phyloP scores from a whole-genome alignment of 2,329 filamentous ascomycete species.

The Aspergillus persii region DNA sequence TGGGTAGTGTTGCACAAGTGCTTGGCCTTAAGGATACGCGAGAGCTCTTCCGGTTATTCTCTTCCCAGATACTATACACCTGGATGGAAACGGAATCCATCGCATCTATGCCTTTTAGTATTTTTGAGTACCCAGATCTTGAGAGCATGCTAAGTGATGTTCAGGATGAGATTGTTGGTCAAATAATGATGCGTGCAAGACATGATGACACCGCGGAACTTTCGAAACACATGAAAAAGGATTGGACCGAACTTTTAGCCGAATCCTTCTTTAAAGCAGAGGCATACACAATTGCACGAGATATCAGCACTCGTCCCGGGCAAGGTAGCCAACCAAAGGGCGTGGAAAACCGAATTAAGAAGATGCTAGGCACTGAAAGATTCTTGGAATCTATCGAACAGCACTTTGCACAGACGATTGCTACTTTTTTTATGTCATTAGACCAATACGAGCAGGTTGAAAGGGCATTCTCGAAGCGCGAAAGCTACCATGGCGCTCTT shows the following conservation, averaged over 20 bases:
- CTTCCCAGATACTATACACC: conserved; percentile 84
- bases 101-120: conserved; percentile 73
- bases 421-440: conserved; percentile 71
- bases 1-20: conserved; percentile 63
- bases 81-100: conserved; percentile 73
- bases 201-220: conserved; percentile 62
- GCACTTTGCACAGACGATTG: conserved; percentile 74
- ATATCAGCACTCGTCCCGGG: conserved; percentile 55
- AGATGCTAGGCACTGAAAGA: conserved; percentile 63
- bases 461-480: conserved; percentile 60
- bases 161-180: conserved; percentile 73
- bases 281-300: conserved; percentile 80
- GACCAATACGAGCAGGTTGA: conserved; percentile 75
- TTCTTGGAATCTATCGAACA: conserved; percentile 64
- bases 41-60: conserved; percentile 78
- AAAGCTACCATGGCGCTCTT: conserved; percentile 59
- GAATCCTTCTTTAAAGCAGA: conserved; percentile 73
- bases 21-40: conserved; percentile 65
- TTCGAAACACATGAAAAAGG: conserved; percentile 55
- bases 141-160: conserved; percentile 67
- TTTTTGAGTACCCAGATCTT: conserved; percentile 75
- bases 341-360: conserved; percentile 64
- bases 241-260: conserved; percentile 59
- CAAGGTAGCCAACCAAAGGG: conserved; percentile 51
- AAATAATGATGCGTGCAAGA: conserved; percentile 78